phyloP scores from a whole-genome alignment of 768 basidiomycete species.

The Udeniomyces megalosporus region DNA sequence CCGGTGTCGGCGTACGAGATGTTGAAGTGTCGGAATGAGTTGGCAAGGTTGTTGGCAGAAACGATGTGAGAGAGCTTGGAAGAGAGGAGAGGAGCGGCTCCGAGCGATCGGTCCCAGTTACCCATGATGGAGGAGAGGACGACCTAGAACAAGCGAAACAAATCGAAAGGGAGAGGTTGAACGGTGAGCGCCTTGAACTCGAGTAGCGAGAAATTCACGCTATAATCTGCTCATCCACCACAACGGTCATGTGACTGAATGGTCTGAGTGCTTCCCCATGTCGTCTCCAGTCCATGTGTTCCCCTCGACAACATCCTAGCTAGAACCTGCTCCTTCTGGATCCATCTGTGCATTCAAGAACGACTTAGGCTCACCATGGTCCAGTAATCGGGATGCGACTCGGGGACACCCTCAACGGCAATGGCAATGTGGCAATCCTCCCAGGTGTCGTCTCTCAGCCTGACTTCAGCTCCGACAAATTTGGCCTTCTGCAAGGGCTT shows the following conservation, averaged over 20 bases:
- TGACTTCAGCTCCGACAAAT: slow-evolving; percentile 89
- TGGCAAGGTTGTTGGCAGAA: slow-evolving; percentile 85
- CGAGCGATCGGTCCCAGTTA: slow-evolving; percentile 97
- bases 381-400: slow-evolving; percentile 97
- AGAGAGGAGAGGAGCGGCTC: slow-evolving; percentile 71
- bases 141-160: not conserved
- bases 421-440: slow-evolving; percentile 85
- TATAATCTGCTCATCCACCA: too few species aligned
- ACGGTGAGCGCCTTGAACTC: too few species aligned
- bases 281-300: too few species aligned
- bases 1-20: slow-evolving; percentile 98
- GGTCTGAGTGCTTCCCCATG: too few species aligned
- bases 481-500: slow-evolving; percentile 51
- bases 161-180: not conserved
- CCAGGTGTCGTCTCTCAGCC: slow-evolving; percentile 80
- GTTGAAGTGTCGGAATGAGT: slow-evolving; percentile 98
- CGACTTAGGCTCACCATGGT: slow-evolving; percentile 95
- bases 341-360: too few species aligned
- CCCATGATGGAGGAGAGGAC: slow-evolving; percentile 95
- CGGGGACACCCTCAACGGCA: slow-evolving; percentile 92
- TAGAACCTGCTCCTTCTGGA: too few species aligned
- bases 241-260: too few species aligned
- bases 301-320: too few species aligned
- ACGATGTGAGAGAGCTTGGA: slow-evolving; percentile 83
- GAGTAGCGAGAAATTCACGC: too few species aligned